Evolutionary conservation across 257 asterid genomes (phyloP).

Genomic region (Solanum sejunctum): DNA sequence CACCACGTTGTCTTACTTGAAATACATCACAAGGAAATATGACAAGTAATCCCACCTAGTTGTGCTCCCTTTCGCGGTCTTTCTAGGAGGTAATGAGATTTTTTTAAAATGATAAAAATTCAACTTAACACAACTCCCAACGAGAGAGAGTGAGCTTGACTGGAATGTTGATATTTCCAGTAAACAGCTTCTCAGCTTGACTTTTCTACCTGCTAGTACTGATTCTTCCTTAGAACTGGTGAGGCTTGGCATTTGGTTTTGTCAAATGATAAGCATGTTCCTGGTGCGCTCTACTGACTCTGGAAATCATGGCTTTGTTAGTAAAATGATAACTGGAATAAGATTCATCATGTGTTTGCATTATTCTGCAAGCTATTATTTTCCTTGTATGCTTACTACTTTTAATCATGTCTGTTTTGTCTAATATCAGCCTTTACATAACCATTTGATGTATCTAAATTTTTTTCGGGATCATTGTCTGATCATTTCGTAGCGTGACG

Average conservation of each 20-base stretch:
- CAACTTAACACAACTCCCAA: not conserved
- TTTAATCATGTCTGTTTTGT: not conserved
- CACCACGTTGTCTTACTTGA: not conserved
- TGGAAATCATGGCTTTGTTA: not conserved
- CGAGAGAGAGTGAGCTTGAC: not conserved
- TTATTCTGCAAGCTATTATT: not conserved
- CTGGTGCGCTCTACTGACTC: not conserved
- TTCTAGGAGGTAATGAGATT: not conserved
- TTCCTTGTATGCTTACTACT: not conserved
- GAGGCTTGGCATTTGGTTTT: not conserved
- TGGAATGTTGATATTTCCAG: not conserved
- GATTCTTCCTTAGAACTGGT: not conserved
- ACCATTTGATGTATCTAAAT: not conserved
- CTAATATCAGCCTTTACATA: not conserved
- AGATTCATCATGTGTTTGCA: not conserved
- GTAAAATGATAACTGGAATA: not conserved
- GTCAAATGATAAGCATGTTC: not conserved
- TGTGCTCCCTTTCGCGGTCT: not conserved
- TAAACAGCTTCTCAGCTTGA: not conserved
- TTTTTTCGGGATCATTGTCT: conserved; percentile 1
- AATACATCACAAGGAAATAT: not conserved
- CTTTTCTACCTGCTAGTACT: not conserved
- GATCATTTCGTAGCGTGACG: conserved; percentile 42
- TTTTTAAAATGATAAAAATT: not conserved
- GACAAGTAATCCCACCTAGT: not conserved